A percentile compares a stretch with the other conserved stretches of the same genome.
Evolutionary conservation across 2,329 filamentous ascomycete genomes (phyloP).

Genomic region (Colletotrichum nymphaeae): DNA sequence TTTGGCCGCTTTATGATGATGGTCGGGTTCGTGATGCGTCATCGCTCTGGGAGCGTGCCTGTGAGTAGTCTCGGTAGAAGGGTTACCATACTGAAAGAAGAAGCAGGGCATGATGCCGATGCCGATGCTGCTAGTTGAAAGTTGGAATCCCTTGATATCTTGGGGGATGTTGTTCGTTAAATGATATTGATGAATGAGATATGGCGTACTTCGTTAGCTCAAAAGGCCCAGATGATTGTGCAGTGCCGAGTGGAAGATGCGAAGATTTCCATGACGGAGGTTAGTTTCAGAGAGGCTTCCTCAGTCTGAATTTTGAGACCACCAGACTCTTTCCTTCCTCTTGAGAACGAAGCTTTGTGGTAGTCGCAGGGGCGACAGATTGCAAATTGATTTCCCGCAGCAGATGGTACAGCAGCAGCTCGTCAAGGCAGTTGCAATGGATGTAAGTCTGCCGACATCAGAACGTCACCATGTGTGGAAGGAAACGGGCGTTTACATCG

Average conservation of each 20-base stretch:
- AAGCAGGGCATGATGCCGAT: background rate
- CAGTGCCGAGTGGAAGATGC: no score
- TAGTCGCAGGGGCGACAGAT: no score
- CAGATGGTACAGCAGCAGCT: background rate
- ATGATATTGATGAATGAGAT: background rate
- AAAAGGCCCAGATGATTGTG: no score
- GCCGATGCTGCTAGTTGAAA: background rate
- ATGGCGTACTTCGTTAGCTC: no score
- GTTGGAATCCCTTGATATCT: background rate
- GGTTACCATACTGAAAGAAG: background rate
- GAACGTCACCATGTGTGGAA: background rate
- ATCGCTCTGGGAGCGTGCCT: background rate
- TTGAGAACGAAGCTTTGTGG: no score
- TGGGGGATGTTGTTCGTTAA: background rate
- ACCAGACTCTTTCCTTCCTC: no score
- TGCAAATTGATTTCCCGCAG: no score
- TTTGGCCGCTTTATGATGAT: background rate
- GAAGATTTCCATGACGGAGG: no score
- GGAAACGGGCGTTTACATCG: background rate
- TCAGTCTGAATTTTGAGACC: no score
- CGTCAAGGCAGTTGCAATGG: background rate
- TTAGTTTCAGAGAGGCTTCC: no score
- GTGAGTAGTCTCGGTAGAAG: background rate
- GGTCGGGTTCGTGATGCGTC: background rate
- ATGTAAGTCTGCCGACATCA: background rate